These are phyloP conservation scores for Haplosporangium sp. DNA, from an alignment of 371 early-diverging fungal genomes.

Conservation along the genomic window DNA sequence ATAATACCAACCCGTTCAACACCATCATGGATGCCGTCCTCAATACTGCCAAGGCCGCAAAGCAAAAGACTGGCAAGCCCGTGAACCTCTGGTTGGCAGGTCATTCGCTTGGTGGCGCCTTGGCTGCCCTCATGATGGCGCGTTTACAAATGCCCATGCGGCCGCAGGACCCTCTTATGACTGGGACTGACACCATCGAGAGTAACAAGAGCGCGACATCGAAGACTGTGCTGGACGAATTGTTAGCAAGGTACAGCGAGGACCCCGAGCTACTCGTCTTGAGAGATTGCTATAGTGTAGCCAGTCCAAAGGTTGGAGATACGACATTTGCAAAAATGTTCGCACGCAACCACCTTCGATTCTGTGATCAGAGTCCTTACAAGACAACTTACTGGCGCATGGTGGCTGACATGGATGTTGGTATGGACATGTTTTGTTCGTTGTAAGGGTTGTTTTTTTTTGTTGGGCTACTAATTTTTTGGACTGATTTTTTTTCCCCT, in stretches of 20 bases:
- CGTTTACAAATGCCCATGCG: slow-evolving; percentile 59
- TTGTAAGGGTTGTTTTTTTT: neutral
- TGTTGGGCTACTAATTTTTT: neutral
- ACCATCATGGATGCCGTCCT: slow-evolving; percentile 58
- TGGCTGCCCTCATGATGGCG: slow-evolving; percentile 61
- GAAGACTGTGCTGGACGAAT: slow-evolving; percentile 40
- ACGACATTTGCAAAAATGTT: slow-evolving; percentile 56
- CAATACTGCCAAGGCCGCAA: slow-evolving; percentile 43
- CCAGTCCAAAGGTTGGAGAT: slow-evolving; percentile 61
- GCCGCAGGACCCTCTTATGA: slow-evolving; percentile 39
- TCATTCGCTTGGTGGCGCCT: slow-evolving; percentile 62
- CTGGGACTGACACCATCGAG: slow-evolving; percentile 4
- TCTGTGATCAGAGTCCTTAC: slow-evolving; percentile 9
- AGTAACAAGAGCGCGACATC: slow-evolving; percentile 6
- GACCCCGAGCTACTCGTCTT: slow-evolving; percentile 26
- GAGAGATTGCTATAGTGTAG: slow-evolving; percentile 59
- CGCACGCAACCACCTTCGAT: slow-evolving; percentile 21
- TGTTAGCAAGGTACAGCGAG: slow-evolving; percentile 28
- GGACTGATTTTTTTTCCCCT: neutral
- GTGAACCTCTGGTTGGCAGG: slow-evolving; percentile 65
- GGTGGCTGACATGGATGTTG: slow-evolving; percentile 40
- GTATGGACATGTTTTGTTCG: neutral
- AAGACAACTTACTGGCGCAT: slow-evolving; percentile 40
- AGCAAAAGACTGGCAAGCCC: slow-evolving; percentile 41
- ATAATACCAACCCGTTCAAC: slow-evolving; percentile 59